A percentile compares a stretch with the other conserved stretches of the same genome.
Conservation (phyloP, 441 rosid genomes). For the Syzygium syzygioides region DNA sequence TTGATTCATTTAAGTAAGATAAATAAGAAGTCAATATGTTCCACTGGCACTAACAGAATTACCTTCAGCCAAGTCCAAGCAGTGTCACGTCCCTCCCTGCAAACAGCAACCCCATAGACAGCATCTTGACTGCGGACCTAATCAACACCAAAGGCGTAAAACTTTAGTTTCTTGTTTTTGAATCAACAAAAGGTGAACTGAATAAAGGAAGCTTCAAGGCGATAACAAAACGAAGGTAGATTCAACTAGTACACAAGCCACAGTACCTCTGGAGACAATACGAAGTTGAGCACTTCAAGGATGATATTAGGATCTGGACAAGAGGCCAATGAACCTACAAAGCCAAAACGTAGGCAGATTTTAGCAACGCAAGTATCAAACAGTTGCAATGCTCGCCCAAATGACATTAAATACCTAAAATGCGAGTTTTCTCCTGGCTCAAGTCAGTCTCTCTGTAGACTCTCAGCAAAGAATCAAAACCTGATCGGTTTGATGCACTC, state of each 20-base stretch:
- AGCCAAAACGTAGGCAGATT: not conserved
- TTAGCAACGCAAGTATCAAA: not conserved
- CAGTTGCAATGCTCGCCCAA: not conserved
- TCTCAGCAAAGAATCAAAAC: conserved; percentile 67
- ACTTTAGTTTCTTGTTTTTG: not conserved
- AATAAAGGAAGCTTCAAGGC: not conserved
- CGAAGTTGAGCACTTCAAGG: conserved; percentile 70
- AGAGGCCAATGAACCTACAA: conserved; percentile 66
- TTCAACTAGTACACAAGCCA: not conserved
- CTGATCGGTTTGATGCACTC: conserved; percentile 52
- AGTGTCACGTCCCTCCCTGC: conserved; percentile 79
- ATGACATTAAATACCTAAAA: conserved; percentile 44
- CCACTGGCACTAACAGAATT: not conserved
- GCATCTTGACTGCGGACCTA: conserved; percentile 92
- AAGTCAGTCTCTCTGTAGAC: conserved; percentile 89
- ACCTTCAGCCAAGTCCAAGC: conserved; percentile 94
- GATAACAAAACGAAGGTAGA: not conserved
- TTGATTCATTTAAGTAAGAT: not conserved
- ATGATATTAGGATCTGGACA: conserved; percentile 60
- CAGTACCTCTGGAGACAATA: conserved; percentile 75
- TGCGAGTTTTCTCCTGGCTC: conserved; percentile 92
- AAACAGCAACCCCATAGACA: conserved; percentile 55
- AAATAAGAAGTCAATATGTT: not conserved
- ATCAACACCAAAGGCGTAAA: not conserved
- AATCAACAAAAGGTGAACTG: not conserved